Conservation (phyloP, 176 grass and related monocot genomes). For the Poa pratensis region DNA sequence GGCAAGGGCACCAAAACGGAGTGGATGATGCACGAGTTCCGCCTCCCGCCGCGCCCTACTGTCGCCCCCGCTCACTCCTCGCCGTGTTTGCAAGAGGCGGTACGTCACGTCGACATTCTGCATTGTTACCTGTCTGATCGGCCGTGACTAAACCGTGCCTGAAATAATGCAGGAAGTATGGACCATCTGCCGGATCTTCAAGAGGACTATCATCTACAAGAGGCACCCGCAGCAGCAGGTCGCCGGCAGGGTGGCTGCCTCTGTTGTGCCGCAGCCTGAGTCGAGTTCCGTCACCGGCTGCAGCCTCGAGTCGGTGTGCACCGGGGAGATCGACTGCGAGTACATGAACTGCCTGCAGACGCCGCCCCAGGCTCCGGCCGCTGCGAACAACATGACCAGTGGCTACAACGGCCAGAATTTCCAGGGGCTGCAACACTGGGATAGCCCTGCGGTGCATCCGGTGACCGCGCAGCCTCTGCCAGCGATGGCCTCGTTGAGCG, state of each 20-base stretch:
- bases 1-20: slow-evolving; percentile 91
- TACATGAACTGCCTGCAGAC: slow-evolving; percentile 35
- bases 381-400: not conserved
- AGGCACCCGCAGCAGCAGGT: slow-evolving; percentile 48
- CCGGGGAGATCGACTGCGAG: slow-evolving; percentile 38
- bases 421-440: slow-evolving; percentile 43
- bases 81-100: slow-evolving; percentile 68
- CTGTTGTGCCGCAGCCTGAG: not conserved
- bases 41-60: slow-evolving; percentile 43
- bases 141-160: not conserved
- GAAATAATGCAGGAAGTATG: slow-evolving; percentile 74
- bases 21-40: slow-evolving; percentile 99
- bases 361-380: slow-evolving; percentile 13
- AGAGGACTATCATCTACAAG: slow-evolving; percentile 57
- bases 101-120: slow-evolving; percentile 7
- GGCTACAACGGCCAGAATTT: slow-evolving; percentile 23
- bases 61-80: not conserved
- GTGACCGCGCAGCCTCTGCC: not conserved
- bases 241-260: slow-evolving; percentile 15
- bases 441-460: not conserved
- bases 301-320: slow-evolving; percentile 58
- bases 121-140: not conserved
- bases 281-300: slow-evolving; percentile 60
- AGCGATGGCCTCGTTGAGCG: slow-evolving; percentile 10
- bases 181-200: slow-evolving; percentile 92